A percentile compares a stretch with the other conserved stretches of the same genome.
Conservation (phyloP, 1,139 yeast genomes). For the Saccharomycopsis hybrid region DNA sequence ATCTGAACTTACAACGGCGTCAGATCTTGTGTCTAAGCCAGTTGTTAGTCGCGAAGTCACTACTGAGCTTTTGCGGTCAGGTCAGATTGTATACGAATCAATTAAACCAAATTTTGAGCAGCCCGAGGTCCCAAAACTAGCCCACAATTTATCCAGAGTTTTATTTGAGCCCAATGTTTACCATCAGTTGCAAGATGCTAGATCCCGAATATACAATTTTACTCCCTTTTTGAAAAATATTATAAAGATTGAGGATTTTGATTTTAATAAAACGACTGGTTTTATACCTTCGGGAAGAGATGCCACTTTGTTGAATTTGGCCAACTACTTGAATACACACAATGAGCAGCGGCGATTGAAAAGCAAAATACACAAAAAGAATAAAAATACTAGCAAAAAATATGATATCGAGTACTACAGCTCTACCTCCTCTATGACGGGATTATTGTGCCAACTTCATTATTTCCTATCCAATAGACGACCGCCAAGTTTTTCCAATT, state of each 20-base stretch:
- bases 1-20: too few relatives aligned
- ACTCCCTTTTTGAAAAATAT: conserved; percentile 54
- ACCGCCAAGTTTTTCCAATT: conserved; percentile 37
- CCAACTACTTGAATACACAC: conserved; percentile 29
- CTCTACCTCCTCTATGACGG: conserved; percentile 86
- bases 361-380: too few relatives aligned
- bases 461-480: conserved; percentile 56
- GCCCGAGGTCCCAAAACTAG: conserved; percentile 36
- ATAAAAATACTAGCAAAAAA: conserved; percentile 15
- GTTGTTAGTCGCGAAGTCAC: too few relatives aligned
- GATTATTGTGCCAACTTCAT: conserved; percentile 69
- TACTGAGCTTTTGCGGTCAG: too few relatives aligned
- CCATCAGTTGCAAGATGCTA: conserved; percentile 69
- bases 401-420: conserved; percentile 46
- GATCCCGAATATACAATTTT: conserved; percentile 70
- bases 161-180: conserved; percentile 73
- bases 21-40: too few relatives aligned
- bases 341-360: too few relatives aligned
- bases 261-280: conserved; percentile 48
- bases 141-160: conserved; percentile 61
- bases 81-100: conserved; percentile 5
- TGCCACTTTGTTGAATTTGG: conserved; percentile 40
- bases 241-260: conserved; percentile 62
- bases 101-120: background rate
- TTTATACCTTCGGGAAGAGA: conserved; percentile 72